phyloP scores from a whole-genome alignment of 768 basidiomycete species.

The Atractiella rhizophila region DNA sequence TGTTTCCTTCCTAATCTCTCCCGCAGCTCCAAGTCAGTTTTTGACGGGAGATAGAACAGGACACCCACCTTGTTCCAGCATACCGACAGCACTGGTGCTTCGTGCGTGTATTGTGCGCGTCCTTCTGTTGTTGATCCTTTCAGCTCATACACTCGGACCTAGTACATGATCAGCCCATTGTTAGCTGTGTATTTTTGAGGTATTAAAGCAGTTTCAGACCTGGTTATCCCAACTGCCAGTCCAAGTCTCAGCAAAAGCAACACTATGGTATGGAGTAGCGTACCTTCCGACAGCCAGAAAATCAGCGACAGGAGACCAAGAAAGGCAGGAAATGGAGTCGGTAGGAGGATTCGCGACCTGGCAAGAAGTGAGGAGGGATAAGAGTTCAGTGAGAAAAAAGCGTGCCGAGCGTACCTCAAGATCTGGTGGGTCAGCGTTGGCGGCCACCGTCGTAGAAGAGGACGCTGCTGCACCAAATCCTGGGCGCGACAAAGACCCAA shows the following conservation, averaged over 20 bases:
- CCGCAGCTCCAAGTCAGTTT: neutral
- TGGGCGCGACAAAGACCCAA: too few relatives aligned
- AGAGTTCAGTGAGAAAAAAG: too few relatives aligned
- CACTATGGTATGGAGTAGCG: slow-evolving; percentile 58
- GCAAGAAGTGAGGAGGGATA: too few relatives aligned
- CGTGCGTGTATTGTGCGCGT: slow-evolving; percentile 72
- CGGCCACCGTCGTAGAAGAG: too few relatives aligned
- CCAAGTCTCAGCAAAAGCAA: neutral
- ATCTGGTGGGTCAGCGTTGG: too few relatives aligned
- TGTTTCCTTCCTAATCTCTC: slow-evolving; percentile 31
- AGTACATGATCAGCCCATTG: too few relatives aligned
- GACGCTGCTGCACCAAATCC: too few relatives aligned
- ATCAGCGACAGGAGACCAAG: slow-evolving; percentile 64
- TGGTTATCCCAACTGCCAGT: neutral
- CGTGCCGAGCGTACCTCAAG: too few relatives aligned
- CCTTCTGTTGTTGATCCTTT: slow-evolving; percentile 55
- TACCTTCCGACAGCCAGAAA: slow-evolving; percentile 80
- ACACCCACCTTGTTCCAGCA: slow-evolving; percentile 66
- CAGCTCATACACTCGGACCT: slow-evolving; percentile 87
- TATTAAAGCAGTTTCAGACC: neutral
- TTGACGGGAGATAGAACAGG: neutral
- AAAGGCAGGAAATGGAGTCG: slow-evolving; percentile 62
- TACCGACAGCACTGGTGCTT: slow-evolving; percentile 63
- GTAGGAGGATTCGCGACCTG: slow-evolving; percentile 52
- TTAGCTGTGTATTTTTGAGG: neutral